These are phyloP conservation scores for Hymenoscyphus fructigenus DNA, from an alignment of 2,329 filamentous ascomycete species.

Conservation along the genomic window DNA sequence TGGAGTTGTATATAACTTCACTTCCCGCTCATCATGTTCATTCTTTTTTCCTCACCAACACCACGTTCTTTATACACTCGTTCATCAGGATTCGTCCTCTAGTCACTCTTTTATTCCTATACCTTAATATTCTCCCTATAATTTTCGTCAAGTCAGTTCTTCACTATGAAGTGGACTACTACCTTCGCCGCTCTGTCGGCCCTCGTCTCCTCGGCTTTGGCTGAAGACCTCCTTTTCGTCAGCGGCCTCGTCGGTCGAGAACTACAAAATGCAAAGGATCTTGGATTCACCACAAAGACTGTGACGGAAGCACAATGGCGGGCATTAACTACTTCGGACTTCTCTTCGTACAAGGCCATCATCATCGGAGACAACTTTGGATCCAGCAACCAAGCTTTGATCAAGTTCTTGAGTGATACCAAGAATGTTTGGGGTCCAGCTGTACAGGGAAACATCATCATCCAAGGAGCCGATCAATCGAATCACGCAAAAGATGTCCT, in stretches of 20 bases:
- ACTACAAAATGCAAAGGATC: conserved; percentile 29
- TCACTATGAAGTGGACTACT: conserved; percentile 22
- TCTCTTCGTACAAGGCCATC: conserved; percentile 46
- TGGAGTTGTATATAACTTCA: conserved; percentile 15
- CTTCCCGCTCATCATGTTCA: not conserved
- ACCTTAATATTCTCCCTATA: conserved; percentile 3
- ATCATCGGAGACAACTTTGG: conserved; percentile 42
- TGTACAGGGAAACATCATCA: conserved; percentile 42
- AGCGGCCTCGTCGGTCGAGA: conserved; percentile 28
- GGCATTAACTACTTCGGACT: conserved; percentile 43
- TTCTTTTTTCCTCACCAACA: conserved; percentile 1
- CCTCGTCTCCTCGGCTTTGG: conserved; percentile 20
- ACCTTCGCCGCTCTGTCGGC: conserved; percentile 22
- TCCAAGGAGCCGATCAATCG: conserved; percentile 41
- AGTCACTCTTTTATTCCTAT: conserved; percentile 11
- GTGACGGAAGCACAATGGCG: conserved; percentile 40
- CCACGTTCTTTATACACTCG: conserved; percentile 12
- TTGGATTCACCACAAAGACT: conserved; percentile 36
- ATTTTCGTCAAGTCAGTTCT: not conserved
- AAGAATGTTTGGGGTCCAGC: conserved; percentile 43
- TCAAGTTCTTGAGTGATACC: conserved; percentile 42
- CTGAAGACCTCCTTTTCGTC: conserved; percentile 38
- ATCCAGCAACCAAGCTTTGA: conserved; percentile 33
- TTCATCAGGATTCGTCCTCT: conserved; percentile 10
- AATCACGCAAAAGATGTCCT: conserved; percentile 38